These are phyloP conservation scores for Tylopilus plumbeoviolaceoides DNA, from an alignment of 768 basidiomycete species.

Conservation along the genomic window DNA sequence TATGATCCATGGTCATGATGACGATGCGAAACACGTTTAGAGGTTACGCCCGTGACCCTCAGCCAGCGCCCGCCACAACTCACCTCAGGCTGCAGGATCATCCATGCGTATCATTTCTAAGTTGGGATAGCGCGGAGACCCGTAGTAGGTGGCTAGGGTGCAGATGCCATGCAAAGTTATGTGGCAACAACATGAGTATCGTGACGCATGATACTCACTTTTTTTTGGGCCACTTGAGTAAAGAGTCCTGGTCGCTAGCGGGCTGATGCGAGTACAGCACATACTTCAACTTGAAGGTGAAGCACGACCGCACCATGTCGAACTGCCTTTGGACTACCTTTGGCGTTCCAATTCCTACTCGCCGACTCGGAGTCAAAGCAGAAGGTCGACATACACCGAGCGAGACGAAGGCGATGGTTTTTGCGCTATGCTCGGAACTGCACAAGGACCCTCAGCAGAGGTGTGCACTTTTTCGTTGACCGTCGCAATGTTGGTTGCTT, in stretches of 20 bases:
- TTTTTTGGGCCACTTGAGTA: neutral
- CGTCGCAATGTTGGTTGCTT: neutral
- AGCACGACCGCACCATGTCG: neutral
- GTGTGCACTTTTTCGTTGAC: neutral
- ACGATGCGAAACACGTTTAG: neutral
- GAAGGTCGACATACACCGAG: neutral
- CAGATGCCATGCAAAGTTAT: neutral
- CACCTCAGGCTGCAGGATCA: slow-evolving; percentile 1
- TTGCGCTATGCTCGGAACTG: neutral
- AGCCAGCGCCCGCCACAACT: neutral
- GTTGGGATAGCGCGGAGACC: neutral
- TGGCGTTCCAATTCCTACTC: neutral
- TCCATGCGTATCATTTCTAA: neutral
- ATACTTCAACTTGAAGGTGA: neutral
- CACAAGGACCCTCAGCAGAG: neutral
- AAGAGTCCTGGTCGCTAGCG: neutral
- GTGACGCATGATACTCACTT: neutral
- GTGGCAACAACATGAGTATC: neutral
- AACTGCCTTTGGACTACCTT: neutral
- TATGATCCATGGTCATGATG: slow-evolving; percentile 3
- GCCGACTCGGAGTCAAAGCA: neutral
- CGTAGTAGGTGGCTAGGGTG: neutral
- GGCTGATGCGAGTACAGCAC: neutral
- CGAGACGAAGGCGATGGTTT: neutral
- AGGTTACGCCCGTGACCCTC: neutral